Evolutionary conservation across 371 early-diverging fungal genomes (phyloP).

Genomic region (Saksenaea vasiformis): DNA sequence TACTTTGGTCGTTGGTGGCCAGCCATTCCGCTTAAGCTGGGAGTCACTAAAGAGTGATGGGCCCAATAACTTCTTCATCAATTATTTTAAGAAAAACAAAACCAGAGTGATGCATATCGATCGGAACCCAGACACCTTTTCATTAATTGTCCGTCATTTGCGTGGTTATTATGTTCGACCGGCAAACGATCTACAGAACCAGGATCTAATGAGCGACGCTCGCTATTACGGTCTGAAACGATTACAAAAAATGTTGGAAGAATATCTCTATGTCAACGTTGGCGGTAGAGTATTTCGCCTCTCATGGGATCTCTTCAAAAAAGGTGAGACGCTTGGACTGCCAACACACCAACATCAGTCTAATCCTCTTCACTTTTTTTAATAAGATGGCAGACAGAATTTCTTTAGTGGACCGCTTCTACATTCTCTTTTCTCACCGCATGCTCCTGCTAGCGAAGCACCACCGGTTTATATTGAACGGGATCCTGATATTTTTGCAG

Average conservation of each 20-base stretch:
- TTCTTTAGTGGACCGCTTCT: constrained; percentile 50
- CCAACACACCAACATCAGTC: background rate
- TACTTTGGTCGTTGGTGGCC: constrained; percentile 47
- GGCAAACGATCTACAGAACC: constrained; percentile 47
- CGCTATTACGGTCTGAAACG: constrained; percentile 54
- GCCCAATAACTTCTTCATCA: constrained; percentile 47
- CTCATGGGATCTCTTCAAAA: constrained; percentile 40
- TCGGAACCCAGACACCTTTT: constrained; percentile 59
- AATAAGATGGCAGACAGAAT: constrained; percentile 35
- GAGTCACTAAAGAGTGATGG: constrained; percentile 53
- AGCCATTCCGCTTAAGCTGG: constrained; percentile 46
- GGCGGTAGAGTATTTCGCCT: constrained; percentile 47
- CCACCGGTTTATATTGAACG: constrained; percentile 60
- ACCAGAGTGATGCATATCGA: constrained; percentile 55
- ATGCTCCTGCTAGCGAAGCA: constrained; percentile 17
- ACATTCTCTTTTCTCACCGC: constrained; percentile 29
- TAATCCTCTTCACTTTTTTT: background rate
- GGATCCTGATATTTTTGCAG: constrained; percentile 63
- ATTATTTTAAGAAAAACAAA: constrained; percentile 32
- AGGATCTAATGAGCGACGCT: constrained; percentile 54
- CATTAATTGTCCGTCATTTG: constrained; percentile 58
- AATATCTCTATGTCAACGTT: constrained; percentile 48
- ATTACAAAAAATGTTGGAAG: constrained; percentile 43
- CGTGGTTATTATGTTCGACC: constrained; percentile 62
- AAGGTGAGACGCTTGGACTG: constrained; percentile 20